A percentile compares a stretch with the other conserved stretches of the same genome.
Evolutionary conservation across 139 green algal genomes (phyloP).

Genomic region (Coelastrella sp.): DNA sequence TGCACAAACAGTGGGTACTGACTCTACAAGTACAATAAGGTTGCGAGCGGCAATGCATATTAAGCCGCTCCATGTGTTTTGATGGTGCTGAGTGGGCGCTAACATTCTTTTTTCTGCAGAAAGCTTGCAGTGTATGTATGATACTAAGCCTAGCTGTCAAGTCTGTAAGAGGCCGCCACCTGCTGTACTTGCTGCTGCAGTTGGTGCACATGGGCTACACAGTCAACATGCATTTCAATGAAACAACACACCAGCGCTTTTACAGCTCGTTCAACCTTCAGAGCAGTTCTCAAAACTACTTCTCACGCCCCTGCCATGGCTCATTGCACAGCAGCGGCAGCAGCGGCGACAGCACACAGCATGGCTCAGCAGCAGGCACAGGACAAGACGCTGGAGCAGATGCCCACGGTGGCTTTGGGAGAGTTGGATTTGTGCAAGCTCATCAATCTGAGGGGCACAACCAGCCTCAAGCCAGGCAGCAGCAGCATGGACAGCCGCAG

Average conservation of each 20-base stretch:
- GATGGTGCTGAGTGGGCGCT: too few species aligned
- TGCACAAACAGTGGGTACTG: neutral
- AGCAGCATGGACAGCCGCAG: neutral
- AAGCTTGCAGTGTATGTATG: neutral
- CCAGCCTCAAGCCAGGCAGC: neutral
- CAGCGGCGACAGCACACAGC: slow-evolving; percentile 11
- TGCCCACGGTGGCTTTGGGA: neutral
- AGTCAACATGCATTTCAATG: slow-evolving; percentile 32
- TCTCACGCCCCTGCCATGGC: neutral
- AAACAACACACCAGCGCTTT: neutral
- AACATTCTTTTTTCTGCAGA: too few species aligned
- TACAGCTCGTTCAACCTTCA: neutral
- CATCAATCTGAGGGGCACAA: neutral
- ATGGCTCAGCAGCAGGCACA: neutral
- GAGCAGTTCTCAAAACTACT: neutral
- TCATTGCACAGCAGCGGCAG: neutral
- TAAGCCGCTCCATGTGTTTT: neutral
- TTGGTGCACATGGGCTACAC: slow-evolving; percentile 13
- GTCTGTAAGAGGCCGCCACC: neutral
- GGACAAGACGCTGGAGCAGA: neutral
- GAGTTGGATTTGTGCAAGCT: neutral
- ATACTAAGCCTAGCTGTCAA: neutral
- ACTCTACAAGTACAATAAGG: neutral
- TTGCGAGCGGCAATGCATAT: neutral
- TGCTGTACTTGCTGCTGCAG: neutral